phyloP scores from a whole-genome alignment of 2,329 filamentous ascomycete species.

The Penicillium olsonii region DNA sequence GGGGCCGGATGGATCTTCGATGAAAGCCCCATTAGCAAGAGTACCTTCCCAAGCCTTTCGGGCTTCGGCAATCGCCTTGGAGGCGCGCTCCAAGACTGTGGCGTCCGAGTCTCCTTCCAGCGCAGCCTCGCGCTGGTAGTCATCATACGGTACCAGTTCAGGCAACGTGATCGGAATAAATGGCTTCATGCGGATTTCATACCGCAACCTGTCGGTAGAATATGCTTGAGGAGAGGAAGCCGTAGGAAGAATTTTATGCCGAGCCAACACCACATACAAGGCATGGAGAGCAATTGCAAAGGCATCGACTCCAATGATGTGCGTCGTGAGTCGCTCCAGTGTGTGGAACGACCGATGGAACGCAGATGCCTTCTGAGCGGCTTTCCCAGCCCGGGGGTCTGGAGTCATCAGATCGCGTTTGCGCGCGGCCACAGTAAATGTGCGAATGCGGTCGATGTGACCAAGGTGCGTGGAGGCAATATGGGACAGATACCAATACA shows the following conservation, averaged over 20 bases:
- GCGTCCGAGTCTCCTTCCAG: conserved; percentile 47
- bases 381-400: conserved; percentile 5
- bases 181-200: conserved; percentile 84
- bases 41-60: conserved; percentile 47
- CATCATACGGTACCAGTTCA: conserved; percentile 64
- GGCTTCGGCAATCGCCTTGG: conserved; percentile 41
- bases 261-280: conserved; percentile 67
- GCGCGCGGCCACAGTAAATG: conserved; percentile 55
- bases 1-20: conserved; percentile 15
- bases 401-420: conserved; percentile 25
- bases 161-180: conserved; percentile 71
- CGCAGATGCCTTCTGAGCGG: conserved; percentile 31
- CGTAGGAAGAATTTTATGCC: conserved; percentile 52
- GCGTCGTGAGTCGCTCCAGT: conserved; percentile 62
- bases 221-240: conserved; percentile 62
- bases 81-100: conserved; percentile 42
- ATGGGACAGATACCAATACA: conserved; percentile 89
- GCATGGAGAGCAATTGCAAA: conserved; percentile 55
- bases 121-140: conserved; percentile 53
- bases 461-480: conserved; percentile 67
- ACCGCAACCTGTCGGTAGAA: conserved; percentile 66
- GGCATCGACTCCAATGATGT: conserved; percentile 63
- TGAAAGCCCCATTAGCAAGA: conserved; percentile 41
- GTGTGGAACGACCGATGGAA: conserved; percentile 50
- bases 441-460: conserved; percentile 72